phyloP scores from a whole-genome alignment of 1,139 yeast species.

The Candida anutae region DNA sequence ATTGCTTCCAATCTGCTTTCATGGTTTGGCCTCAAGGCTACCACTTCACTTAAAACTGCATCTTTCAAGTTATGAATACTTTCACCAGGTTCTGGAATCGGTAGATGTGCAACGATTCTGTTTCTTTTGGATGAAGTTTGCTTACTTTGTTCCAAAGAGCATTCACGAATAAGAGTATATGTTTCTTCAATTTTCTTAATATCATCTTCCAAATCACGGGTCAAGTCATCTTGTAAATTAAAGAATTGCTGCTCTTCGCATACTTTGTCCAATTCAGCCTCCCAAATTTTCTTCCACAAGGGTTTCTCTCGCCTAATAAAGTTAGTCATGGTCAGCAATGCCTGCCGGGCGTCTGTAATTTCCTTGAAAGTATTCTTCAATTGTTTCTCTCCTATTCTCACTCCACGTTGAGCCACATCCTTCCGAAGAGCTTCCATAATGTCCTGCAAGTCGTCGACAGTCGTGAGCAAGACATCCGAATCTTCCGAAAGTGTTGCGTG shows the following conservation, averaged over 20 bases:
- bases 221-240: constrained; percentile 80
- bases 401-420: constrained; percentile 91
- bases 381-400: constrained; percentile 71
- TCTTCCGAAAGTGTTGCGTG: constrained; percentile 68
- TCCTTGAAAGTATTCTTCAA: constrained; percentile 61
- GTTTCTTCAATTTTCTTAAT: constrained; percentile 75
- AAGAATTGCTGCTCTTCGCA: constrained; percentile 92
- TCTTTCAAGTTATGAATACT: constrained; percentile 63
- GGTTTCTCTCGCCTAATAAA: constrained; percentile 68
- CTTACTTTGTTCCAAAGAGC: constrained; percentile 66
- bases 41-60: constrained; percentile 75
- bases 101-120: constrained; percentile 30
- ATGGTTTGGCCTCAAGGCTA: constrained; percentile 74
- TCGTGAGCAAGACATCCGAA: constrained; percentile 65
- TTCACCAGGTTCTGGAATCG: constrained; percentile 60
- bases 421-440: constrained; percentile 81
- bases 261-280: constrained; percentile 77
- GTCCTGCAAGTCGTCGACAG: constrained; percentile 89
- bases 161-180: constrained; percentile 69
- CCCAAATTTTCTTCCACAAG: constrained; percentile 91
- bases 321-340: constrained; percentile 46
- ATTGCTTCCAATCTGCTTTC: constrained; percentile 82
- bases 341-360: constrained; percentile 46
- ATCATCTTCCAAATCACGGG: constrained; percentile 75
- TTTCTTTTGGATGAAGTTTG: constrained; percentile 23